Evolutionary conservation across 2,329 filamentous ascomycete species (phyloP).

Genomic region (Penicillium sp.): DNA sequence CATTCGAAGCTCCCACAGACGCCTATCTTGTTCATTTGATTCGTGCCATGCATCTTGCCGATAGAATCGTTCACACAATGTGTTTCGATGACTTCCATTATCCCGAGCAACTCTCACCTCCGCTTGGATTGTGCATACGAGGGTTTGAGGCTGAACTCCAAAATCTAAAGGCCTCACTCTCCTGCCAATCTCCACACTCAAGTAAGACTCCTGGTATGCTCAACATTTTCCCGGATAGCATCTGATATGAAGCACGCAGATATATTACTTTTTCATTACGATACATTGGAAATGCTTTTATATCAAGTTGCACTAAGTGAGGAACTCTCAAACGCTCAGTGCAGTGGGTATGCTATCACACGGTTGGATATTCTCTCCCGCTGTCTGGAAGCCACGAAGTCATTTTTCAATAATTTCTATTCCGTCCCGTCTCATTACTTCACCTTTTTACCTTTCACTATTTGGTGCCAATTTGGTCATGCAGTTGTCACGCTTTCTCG

Average conservation of each 20-base stretch:
- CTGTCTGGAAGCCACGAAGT: slow-evolving; percentile 52
- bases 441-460: slow-evolving; percentile 52
- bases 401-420: slow-evolving; percentile 57
- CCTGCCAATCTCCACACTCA: slow-evolving; percentile 11
- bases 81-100: slow-evolving; percentile 23
- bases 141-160: slow-evolving; percentile 52
- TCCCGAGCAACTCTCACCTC: slow-evolving; percentile 14
- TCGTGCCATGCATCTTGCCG: slow-evolving; percentile 55
- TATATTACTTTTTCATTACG: slow-evolving; percentile 29
- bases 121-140: slow-evolving; percentile 38
- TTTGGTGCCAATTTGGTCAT: slow-evolving; percentile 55
- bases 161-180: slow-evolving; percentile 20
- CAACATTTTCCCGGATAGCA: background rate
- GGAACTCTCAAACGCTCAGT: slow-evolving; percentile 47
- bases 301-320: slow-evolving; percentile 29
- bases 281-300: slow-evolving; percentile 31
- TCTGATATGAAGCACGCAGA: slow-evolving; percentile 14
- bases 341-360: slow-evolving; percentile 42
- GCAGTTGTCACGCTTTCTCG: slow-evolving; percentile 36
- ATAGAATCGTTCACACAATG: slow-evolving; percentile 50
- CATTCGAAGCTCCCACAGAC: slow-evolving; percentile 55
- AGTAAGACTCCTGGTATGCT: slow-evolving; percentile 8
- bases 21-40: slow-evolving; percentile 52
- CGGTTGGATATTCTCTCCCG: slow-evolving; percentile 57
- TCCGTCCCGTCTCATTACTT: slow-evolving; percentile 50